Base-by-base conservation (phyloP, 257 asterid species). In the Scutellaria barbata region DNA sequence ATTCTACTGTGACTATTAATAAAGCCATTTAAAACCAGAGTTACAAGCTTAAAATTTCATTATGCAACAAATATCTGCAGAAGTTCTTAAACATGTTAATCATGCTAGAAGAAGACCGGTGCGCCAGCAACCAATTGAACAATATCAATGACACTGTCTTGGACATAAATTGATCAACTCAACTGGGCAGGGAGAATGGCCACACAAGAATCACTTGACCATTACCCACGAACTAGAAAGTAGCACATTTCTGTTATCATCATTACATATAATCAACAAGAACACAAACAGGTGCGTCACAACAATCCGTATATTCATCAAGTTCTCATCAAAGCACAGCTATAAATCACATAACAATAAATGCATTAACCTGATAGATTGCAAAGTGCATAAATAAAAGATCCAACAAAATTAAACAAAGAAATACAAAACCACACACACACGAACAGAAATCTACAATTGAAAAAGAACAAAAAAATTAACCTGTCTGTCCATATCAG, bases 401-500 rank as follows among this genome's bases (percentile, higher is more conserved):
- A 64, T 13, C 22, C 2, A 58, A 8, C 25, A 53, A 41, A 42
- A 14, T 0, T n/a, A 33, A 58, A 71, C 30, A 14, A 62, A 47
- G 10, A 18, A 3, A 35, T 39, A 45, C 16, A 17, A 22, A 71
- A 37, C 37, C 59, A 35, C 41, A 59, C 17, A 22, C 14, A 37
- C 43, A 52, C 3, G 8, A 17, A 11, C 53, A 7, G 42, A 54
- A 63, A 25, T 18, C 10, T 18, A 41, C 0, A 51, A 61, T 47
- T 6, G 1, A 39, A 10, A 60, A 8, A 39, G 37, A 54, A 9
- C 0, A n/a, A 66, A 39, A 61, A 45, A n/a, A 22, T 1, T 13
- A 57, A 94, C 99, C 98, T 94, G 89, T 81, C 86, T 89, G 69
- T 94, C 99, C 99, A 92, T 94, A 55, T 83, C 90, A 72, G 98